Evolutionary conservation across 139 green algal genomes (phyloP), one percentile per base, ranked within the genome.

Genomic region (Klebsormidium nitens): DNA sequence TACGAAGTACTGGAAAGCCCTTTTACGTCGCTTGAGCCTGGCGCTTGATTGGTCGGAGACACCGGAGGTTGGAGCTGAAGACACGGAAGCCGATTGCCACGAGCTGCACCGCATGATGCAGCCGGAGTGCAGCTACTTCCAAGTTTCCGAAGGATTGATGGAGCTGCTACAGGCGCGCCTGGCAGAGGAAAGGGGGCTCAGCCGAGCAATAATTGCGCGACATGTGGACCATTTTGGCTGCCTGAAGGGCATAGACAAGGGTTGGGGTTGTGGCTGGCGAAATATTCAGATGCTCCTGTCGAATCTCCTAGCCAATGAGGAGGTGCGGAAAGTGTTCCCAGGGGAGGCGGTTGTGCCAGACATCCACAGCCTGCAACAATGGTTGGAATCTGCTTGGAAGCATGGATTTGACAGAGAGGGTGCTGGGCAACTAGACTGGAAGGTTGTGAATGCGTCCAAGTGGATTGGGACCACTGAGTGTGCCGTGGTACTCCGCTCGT

Each of bases 381-480:
- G 77, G 77, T 58, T 83, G 1, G 77, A 83, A 50, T 28, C 59
- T 36, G 62, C 75, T 26, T 83, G 77, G 77, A 5, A 60, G n/a
- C 6, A n/a, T 2, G 77, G 77, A 14, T 83, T 80, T 47, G 77
- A 83, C 38, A n/a, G 42, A 31, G 75, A 47, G 35, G 75, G 77
- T 29, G 71, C 71, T 19, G 65, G 46, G 38, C 71, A 78, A 5
- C 68, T 78, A 29, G 55, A 42, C 35, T 74, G 66, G 34, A 56
- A 69, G 31, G 67, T 78, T 3, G 28, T 4, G 26, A 67, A 42
- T 8, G 40, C 28, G 3, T 69, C 37, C 39, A 89, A 87, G 70
- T 94, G 88, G 88, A 88, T 95, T 2, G 89, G 89, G 11, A 88
- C 86, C 11, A 90, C 89, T 5, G 90, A 96, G 63, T 84, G 75